Evolutionary conservation across 129 eudicot genomes (phyloP), one percentile per base, ranked within the genome.

Genomic region (Solidago caesia): DNA sequence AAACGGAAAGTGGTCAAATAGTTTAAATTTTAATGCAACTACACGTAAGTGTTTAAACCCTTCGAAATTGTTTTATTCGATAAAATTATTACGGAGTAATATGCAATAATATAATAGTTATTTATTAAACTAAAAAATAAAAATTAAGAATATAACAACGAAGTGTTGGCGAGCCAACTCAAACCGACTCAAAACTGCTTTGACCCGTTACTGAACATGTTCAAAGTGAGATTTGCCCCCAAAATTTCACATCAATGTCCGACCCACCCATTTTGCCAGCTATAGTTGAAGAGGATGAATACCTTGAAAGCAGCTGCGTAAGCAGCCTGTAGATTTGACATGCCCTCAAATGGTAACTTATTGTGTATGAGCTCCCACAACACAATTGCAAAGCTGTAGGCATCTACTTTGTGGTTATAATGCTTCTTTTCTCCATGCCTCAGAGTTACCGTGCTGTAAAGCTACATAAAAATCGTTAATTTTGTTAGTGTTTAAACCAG

Each of bases 251-350:
- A 33, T 33, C 39, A 33, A 33, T 33, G 65, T 59, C 42, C 53
- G 53, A 47, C 49, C 72, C 12, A 33, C 64, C 11, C 64, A 59
- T 59, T 21, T 59, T 6, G 43, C 15, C 26, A 6, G 44, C 26
- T 21, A 45, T 42, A 53, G 25, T 10, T 26, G 0, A 11, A 72
- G 25, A 75, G 26, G 44, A 75, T 6, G 21, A 72, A 25, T 86
- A 92, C 98, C 80, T 92, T 92, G 74, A 89, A 89, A 71, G 96
- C 98, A 51, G 96, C 98, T 47, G 98, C 98, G 81, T 89, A 92
- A 5, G 98, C 90, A 33, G 90, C 91, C 77, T 85, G 88, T 62
- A 88, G 76, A 74, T 85, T 83, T 8, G 90, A 83, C 95, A 85
- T 88, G 85, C 90, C 90, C 68, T 86, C 90, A 58, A 88, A 85